Base-by-base conservation (phyloP, 805 yeast species). In the Candida glaebosa region DNA sequence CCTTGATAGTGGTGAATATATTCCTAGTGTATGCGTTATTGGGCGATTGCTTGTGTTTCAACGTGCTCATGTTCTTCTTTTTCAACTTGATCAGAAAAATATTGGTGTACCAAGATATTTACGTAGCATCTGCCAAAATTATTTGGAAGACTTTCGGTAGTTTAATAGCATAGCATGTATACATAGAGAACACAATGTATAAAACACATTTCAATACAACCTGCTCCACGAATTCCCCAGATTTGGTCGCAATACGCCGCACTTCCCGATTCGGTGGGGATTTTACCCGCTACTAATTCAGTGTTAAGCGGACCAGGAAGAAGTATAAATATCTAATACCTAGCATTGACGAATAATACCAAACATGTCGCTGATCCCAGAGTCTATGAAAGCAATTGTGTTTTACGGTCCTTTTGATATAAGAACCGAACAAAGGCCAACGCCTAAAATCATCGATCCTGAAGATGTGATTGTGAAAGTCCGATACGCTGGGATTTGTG, bases 401-500 rank as follows among this genome's bases (percentile, higher is more conserved):
- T 73, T 71, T 54, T 53, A 65, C 38, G 78, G 75, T 2, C 73
- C 78, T 0, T 57, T 45, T 37, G 58, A 67, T 25, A 61, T 76
- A 40, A 54, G 57, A 37, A 65, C 75, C 3, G 69, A 67, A 39
- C 54, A 51, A 1, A 62, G 65, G 34, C 67, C 71, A 3, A 57
- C 59, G 9, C 82, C 82, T 7, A 38, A 43, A 19, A 51, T 77
- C 17, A 44, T 54, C 18, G 48, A 48, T 1, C 61, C 67, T 2
- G 58, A 61, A 0, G 80, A 76, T 45, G 69, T 70, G n/a, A 70
- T 76, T 31, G 59, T 77, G 38, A 73, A 71, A 46, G 76, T 72
- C 24, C 60, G 60, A 39, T 71, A 60, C 41, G 67, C 79, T 2
- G 80, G 78, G 3, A 55, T 77, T 14, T 77, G 82, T 53, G 82